Evolutionary conservation across 768 basidiomycete genomes (phyloP).

Genomic region (Scleroderma bovista): DNA sequence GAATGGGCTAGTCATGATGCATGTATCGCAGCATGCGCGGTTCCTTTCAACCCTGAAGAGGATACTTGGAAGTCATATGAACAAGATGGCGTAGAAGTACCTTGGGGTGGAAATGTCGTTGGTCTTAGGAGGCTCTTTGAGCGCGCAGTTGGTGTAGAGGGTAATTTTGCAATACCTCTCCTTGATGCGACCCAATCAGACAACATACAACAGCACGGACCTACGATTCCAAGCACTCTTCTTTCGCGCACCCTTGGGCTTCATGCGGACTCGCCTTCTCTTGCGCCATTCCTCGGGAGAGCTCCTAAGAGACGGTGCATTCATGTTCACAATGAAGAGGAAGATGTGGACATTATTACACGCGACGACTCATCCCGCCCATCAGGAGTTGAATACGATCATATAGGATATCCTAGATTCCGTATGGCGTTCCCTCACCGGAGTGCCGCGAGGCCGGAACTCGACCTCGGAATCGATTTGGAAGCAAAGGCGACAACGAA

Average conservation of each 20-base stretch:
- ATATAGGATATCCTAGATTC: constrained; percentile 19
- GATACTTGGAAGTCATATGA: constrained; percentile 32
- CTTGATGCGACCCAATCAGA: constrained; percentile 2
- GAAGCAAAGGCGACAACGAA: neutral
- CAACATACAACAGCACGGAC: constrained; percentile 2
- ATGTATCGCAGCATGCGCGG: constrained; percentile 42
- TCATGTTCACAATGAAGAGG: constrained; percentile 30
- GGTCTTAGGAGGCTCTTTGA: constrained; percentile 45
- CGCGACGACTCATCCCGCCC: constrained; percentile 2
- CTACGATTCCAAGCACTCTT: constrained; percentile 29
- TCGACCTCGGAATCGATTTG: constrained; percentile 25
- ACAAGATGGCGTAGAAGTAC: constrained; percentile 32
- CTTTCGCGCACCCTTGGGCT: constrained; percentile 44
- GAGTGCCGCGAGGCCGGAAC: constrained; percentile 34
- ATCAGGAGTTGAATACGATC: neutral
- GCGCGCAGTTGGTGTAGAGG: constrained; percentile 40
- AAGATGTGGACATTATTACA: constrained; percentile 29
- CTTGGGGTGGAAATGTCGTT: constrained; percentile 33
- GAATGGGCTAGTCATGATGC: constrained; percentile 49
- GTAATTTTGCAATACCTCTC: constrained; percentile 10
- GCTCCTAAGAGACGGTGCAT: constrained; percentile 38
- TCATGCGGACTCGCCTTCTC: constrained; percentile 46
- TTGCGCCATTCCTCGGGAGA: constrained; percentile 47
- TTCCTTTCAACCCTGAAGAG: constrained; percentile 29
- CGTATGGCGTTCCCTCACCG: constrained; percentile 36